Conservation (phyloP, 2,329 filamentous ascomycete genomes). For the Colletotrichum salicis region DNA sequence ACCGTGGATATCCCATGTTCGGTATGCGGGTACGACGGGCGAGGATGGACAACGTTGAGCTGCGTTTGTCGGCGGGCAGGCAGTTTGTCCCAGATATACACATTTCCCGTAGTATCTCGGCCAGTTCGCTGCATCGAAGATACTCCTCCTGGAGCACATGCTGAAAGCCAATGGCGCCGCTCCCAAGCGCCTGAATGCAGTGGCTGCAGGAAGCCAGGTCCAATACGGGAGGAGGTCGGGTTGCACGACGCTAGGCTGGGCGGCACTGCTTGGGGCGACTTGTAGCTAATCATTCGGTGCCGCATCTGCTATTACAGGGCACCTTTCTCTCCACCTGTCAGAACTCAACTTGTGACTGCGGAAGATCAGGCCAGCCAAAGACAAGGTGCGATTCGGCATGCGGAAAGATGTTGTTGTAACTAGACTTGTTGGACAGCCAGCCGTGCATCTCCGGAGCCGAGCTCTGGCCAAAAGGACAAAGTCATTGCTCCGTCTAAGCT, state of each 20-base stretch:
- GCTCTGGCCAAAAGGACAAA: background rate
- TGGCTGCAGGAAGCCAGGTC: slow-evolving; percentile 25
- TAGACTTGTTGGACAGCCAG: background rate
- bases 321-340: slow-evolving; percentile 18
- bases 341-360: slow-evolving; percentile 21
- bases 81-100: background rate
- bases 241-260: slow-evolving; percentile 31
- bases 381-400: slow-evolving; percentile 8
- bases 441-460: slow-evolving; percentile 21
- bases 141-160: background rate
- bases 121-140: slow-evolving; percentile 1
- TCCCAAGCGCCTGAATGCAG: slow-evolving; percentile 13
- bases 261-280: slow-evolving; percentile 13
- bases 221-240: slow-evolving; percentile 32
- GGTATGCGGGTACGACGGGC: background rate
- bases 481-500: background rate
- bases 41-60: background rate
- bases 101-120: background rate
- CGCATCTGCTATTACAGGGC: slow-evolving; percentile 13
- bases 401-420: background rate
- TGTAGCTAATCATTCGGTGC: slow-evolving; percentile 8
- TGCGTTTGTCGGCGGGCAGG: background rate
- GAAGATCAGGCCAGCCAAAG: slow-evolving; percentile 18
- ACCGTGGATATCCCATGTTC: background rate
- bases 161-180: slow-evolving; percentile 7